Evolutionary conservation across 176 grass and related monocot species (phyloP), one percentile per base, ranked within the genome.

Genomic region (Carex cristatella): DNA sequence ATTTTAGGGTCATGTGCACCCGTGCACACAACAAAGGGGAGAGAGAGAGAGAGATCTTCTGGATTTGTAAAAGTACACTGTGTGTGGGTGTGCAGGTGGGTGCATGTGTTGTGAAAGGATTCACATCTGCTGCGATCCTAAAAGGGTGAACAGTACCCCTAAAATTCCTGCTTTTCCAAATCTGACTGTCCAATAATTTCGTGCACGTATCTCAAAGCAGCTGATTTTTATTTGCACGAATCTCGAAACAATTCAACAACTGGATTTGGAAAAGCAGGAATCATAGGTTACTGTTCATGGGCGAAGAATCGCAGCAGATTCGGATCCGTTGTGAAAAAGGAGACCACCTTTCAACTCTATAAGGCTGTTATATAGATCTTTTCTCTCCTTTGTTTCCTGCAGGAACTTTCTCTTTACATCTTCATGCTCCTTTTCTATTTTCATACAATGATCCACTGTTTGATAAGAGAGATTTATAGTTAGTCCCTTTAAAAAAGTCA

Each of bases 311-410:
- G 23, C 23, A 23, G 23, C 23, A 23, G 23, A 23, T 23, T 23
- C 23, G 23, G 23, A 23, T 23, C 23, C 23, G 48, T 10, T 49
- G 48, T 49, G 55, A 81, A 84, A n/a, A 85, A 75, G 19, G 31
- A 78, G 8, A 44, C 15, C 53, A 98, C 96, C 96, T 83, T 95
- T 95, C 44, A 92, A 2, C 65, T 98, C 96, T 83, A 98, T 89
- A 85, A 98, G 79, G 84, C 90, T 93, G 77, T 98, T 98, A 70
- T 98, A 95, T 42, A 98, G 87, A 82, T 94, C 89, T 84, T 89
- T 98, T 23, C 91, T 81, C 87, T 92, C 91, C 83, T 95, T 98
- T 44, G 88, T 55, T 82, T 94, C 96, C 64, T 94, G 88, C 2
- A 76, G 80, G 49, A 95, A 94, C 58, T 85, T 98, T 40, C 90